Conservation (phyloP, 164 flowering plant genomes). For the Sedum album region DNA sequence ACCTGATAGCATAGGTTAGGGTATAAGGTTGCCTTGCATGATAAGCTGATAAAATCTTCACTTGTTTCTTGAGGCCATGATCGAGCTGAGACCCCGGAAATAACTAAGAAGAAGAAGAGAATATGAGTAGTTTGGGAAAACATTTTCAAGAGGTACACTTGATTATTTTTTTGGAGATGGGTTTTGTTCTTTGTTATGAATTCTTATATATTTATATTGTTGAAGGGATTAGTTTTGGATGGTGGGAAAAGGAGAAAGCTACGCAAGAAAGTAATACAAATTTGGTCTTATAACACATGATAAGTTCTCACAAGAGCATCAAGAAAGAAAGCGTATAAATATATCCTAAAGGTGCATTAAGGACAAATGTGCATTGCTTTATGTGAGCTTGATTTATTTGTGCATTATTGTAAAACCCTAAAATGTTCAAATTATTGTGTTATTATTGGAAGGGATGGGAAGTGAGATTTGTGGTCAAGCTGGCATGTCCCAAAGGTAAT, state of each 20-base stretch:
- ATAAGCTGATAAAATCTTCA: slow-evolving; percentile 29
- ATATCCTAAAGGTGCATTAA: background rate
- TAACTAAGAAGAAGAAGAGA: background rate
- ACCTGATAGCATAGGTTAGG: slow-evolving; percentile 33
- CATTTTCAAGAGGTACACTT: background rate
- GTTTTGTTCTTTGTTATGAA: background rate
- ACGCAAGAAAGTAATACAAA: background rate
- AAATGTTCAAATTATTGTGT: background rate
- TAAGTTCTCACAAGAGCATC: background rate
- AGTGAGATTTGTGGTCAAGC: background rate
- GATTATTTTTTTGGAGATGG: slow-evolving; percentile 3
- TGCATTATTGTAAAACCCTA: background rate
- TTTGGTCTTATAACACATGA: background rate
- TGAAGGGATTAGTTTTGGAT: background rate
- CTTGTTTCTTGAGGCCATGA: background rate
- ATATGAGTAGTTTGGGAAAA: background rate
- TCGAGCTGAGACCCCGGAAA: background rate
- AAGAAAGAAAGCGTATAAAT: background rate
- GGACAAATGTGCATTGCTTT: background rate
- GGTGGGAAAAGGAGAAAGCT: background rate
- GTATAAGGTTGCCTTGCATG: slow-evolving; percentile 32
- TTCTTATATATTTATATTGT: background rate
- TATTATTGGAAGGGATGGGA: background rate
- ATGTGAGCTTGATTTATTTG: background rate
- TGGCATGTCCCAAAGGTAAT: slow-evolving; percentile 1